Conservation (phyloP, 192 early-diverging fungal genomes). For the Diversispora epigaea region DNA sequence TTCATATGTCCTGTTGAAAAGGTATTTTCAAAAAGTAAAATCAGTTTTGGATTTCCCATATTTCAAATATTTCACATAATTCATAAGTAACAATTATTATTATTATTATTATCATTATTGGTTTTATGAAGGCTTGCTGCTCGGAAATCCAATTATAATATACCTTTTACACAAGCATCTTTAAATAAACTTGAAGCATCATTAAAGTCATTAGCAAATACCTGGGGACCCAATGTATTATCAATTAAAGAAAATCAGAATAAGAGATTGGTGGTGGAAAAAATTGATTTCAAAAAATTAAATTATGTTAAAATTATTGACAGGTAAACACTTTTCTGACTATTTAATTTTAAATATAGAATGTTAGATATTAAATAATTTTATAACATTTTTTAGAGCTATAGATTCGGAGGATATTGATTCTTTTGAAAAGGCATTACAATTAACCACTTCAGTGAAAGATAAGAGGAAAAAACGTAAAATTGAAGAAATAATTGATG, state of each 20-base stretch:
- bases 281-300: conserved; percentile 24
- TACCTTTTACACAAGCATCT: conserved; percentile 17
- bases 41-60: neutral
- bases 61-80: no score
- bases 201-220: conserved; percentile 18
- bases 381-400: neutral
- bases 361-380: neutral
- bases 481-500: neutral
- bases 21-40: neutral
- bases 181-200: conserved; percentile 27
- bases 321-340: neutral
- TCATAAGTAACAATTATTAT: neutral
- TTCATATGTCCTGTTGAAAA: conserved; percentile 21
- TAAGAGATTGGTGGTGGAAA: conserved; percentile 22
- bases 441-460: neutral
- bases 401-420: neutral
- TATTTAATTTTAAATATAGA: conserved; percentile 1
- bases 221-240: conserved; percentile 31
- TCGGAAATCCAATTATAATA: neutral
- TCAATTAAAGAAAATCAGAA: conserved; percentile 20
- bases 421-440: conserved; percentile 1
- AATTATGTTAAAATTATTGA: conserved; percentile 15
- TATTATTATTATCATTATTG: neutral
- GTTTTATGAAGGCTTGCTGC: conserved; percentile 17
- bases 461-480: conserved; percentile 24